phyloP scores from a whole-genome alignment of 352 stramenopile genomes.

The Pythium pyrilobum region DNA sequence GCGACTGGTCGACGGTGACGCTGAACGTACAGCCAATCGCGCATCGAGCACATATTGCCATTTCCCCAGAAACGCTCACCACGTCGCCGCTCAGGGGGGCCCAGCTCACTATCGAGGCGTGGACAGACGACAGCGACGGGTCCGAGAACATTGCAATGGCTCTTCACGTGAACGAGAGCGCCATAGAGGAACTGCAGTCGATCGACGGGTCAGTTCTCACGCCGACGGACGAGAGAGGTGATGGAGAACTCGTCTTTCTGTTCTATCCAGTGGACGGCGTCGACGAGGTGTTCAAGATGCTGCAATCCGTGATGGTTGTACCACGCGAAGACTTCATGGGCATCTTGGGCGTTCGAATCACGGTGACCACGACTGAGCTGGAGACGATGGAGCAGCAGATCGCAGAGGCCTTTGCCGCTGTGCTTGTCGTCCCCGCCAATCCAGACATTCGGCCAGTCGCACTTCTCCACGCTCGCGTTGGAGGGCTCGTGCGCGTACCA shows the following conservation, averaged over 20 bases:
- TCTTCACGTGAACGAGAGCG: slow-evolving; percentile 1
- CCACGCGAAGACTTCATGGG: slow-evolving; percentile 13
- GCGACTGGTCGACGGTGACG: neutral
- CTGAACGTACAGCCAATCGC: slow-evolving; percentile 13
- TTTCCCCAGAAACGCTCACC: slow-evolving; percentile 20
- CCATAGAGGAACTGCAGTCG: slow-evolving; percentile 4
- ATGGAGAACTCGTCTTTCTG: neutral
- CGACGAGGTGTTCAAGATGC: neutral
- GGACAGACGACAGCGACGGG: slow-evolving; percentile 17
- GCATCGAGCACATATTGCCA: slow-evolving; percentile 15
- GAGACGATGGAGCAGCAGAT: slow-evolving; percentile 2
- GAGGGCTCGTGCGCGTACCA: slow-evolving; percentile 29
- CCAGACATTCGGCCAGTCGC: neutral
- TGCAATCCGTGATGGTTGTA: slow-evolving; percentile 2
- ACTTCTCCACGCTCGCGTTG: slow-evolving; percentile 7
- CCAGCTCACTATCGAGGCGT: slow-evolving; percentile 19
- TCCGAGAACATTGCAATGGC: slow-evolving; percentile 4
- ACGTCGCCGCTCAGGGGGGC: slow-evolving; percentile 21
- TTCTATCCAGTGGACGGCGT: neutral
- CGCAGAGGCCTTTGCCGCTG: neutral
- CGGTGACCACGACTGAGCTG: slow-evolving; percentile 5
- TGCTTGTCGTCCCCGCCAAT: slow-evolving; percentile 8
- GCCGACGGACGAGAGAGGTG: neutral
- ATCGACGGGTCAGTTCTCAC: neutral
- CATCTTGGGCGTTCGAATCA: slow-evolving; percentile 3